These are phyloP conservation scores for Chrysoporthe austroafricana DNA, from an alignment of 2,329 filamentous ascomycete species.

Conservation along the genomic window DNA sequence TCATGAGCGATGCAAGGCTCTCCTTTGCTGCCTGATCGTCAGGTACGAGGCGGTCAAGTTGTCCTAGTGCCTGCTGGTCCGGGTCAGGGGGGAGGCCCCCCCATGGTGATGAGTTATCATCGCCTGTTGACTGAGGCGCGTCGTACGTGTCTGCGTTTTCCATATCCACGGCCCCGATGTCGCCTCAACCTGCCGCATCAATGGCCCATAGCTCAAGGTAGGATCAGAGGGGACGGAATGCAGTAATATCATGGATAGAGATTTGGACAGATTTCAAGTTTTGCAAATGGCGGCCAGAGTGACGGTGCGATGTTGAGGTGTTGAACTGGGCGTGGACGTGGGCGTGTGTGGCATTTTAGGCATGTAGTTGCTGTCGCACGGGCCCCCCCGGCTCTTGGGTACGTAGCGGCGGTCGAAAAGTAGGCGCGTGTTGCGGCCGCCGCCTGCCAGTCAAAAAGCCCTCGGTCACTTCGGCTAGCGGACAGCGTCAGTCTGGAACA, in stretches of 20 bases:
- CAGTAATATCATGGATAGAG: not conserved
- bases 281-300: not conserved
- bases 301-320: conserved; percentile 11
- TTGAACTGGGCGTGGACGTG: conserved; percentile 6
- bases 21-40: conserved; percentile 3
- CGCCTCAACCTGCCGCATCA: conserved; percentile 11
- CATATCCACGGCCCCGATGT: conserved; percentile 10
- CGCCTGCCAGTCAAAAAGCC: conserved; percentile 2
- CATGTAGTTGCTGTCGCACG: conserved; percentile 14
- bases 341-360: conserved; percentile 14
- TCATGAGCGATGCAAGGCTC: not conserved
- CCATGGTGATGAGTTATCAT: conserved; percentile 2
- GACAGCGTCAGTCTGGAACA: not conserved
- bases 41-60: not conserved
- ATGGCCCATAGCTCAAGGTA: conserved; percentile 9
- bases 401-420: conserved; percentile 8
- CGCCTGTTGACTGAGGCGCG: conserved; percentile 8
- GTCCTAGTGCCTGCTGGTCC: not conserved
- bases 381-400: conserved; percentile 1
- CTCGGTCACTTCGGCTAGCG: not conserved
- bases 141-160: conserved; percentile 13
- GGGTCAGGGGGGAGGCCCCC: not conserved
- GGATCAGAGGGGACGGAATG: not conserved
- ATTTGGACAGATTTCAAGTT: not conserved
- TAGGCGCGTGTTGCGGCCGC: conserved; percentile 13